Conservation (phyloP, 345 rosid genomes). For the Passiflora organensis region DNA sequence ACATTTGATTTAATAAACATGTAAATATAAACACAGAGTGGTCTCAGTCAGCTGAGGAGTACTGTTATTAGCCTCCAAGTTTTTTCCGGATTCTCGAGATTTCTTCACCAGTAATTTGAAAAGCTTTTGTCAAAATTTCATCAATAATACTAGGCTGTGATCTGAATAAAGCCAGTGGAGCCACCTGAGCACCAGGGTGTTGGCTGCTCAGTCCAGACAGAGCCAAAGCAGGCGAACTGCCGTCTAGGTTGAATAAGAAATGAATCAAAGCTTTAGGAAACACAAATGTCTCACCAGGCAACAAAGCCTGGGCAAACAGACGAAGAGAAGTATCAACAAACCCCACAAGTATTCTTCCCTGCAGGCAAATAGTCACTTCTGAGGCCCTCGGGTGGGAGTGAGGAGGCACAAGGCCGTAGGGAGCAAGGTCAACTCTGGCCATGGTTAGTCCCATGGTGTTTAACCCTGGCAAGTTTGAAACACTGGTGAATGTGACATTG, state of each 20-base stretch:
- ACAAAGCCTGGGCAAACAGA: constrained; percentile 42
- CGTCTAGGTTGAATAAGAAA: constrained; percentile 70
- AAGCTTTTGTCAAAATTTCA: constrained; percentile 47
- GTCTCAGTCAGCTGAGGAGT: no score
- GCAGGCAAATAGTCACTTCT: constrained; percentile 44
- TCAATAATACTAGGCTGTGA: constrained; percentile 52
- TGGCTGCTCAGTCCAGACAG: constrained; percentile 71
- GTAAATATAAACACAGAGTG: no score
- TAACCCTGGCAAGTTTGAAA: constrained; percentile 49
- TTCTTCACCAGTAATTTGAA: no score
- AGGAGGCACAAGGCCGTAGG: constrained; percentile 59
- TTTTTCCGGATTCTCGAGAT: no score
- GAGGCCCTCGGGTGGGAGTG: constrained; percentile 63
- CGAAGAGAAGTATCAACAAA: constrained; percentile 43
- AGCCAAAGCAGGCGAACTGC: constrained; percentile 48
- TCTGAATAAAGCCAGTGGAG: constrained; percentile 37
- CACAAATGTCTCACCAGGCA: constrained; percentile 53
- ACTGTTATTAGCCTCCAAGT: no score
- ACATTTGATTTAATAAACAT: no score
- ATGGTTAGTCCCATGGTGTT: constrained; percentile 63
- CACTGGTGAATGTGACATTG: constrained; percentile 34
- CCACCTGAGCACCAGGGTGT: constrained; percentile 43
- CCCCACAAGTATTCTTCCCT: constrained; percentile 62
- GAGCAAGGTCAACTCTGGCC: constrained; percentile 61
- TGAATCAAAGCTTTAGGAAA: constrained; percentile 62